These are phyloP conservation scores for Rhodotorula sp. DNA, from an alignment of 1,284 basidiomycete species.

Conservation along the genomic window DNA sequence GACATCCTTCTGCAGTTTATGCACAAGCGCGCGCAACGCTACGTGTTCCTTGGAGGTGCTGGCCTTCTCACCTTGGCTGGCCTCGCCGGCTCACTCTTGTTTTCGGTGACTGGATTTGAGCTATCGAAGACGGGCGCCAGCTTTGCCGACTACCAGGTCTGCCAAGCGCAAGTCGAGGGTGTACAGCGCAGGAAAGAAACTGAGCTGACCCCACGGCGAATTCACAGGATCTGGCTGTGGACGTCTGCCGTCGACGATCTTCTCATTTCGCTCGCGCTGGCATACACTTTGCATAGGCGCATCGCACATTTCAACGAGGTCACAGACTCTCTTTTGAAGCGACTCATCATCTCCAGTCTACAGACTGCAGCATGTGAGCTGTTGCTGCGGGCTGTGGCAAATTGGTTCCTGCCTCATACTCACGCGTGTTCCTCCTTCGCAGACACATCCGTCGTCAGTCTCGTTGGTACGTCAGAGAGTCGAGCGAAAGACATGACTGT, in stretches of 20 bases:
- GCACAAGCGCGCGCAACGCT: neutral
- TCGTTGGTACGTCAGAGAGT: conserved; percentile 1
- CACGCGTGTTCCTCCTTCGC: neutral
- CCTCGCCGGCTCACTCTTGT: conserved; percentile 1
- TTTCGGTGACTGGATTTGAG: neutral
- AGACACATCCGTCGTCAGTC: conserved; percentile 19
- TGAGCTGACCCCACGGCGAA: neutral
- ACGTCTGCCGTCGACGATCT: conserved; percentile 10
- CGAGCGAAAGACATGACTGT: neutral
- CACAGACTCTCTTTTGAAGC: conserved; percentile 15
- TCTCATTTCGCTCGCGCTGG: conserved; percentile 20
- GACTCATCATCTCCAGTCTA: conserved; percentile 15
- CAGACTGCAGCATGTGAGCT: conserved; percentile 12
- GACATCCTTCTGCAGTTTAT: neutral
- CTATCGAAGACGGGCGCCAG: neutral
- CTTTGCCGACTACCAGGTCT: neutral
- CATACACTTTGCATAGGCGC: conserved; percentile 12
- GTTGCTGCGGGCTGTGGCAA: neutral
- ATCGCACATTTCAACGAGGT: conserved; percentile 21
- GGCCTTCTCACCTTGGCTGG: neutral
- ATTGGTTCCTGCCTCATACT: neutral
- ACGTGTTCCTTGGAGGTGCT: neutral
- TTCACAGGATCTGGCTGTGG: conserved; percentile 20
- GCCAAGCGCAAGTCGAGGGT: neutral
- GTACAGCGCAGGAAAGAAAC: neutral